Conservation (phyloP, 2,329 filamentous ascomycete species). For the Chaetoscypha palmicola region DNA sequence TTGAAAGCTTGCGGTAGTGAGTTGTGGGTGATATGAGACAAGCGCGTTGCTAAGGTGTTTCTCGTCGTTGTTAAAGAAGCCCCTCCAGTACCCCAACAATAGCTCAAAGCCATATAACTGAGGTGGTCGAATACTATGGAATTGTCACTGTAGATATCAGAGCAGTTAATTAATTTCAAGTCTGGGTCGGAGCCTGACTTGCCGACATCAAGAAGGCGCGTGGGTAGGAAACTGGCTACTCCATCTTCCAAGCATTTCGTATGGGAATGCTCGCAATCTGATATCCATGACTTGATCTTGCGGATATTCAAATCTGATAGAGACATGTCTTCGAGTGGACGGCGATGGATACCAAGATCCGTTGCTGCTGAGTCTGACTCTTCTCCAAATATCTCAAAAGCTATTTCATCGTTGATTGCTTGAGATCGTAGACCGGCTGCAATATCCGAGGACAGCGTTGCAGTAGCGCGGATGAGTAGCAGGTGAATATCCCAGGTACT, state of each 20-base stretch:
- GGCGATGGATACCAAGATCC: constrained; percentile 7
- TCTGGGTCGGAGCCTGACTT: neutral
- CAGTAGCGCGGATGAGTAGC: neutral
- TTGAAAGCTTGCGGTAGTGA: constrained; percentile 17
- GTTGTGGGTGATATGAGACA: neutral
- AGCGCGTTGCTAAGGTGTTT: constrained; percentile 2
- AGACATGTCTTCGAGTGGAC: constrained; percentile 1
- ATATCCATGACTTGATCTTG: constrained; percentile 9
- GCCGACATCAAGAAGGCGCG: constrained; percentile 9
- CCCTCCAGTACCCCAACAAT: constrained; percentile 12
- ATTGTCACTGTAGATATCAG: neutral
- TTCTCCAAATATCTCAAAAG: constrained; percentile 11
- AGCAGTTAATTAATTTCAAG: neutral
- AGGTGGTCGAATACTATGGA: neutral
- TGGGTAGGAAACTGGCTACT: constrained; percentile 3
- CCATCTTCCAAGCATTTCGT: constrained; percentile 2
- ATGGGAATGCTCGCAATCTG: constrained; percentile 5
- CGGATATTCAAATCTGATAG: constrained; percentile 8
- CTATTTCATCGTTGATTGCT: neutral
- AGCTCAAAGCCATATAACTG: constrained; percentile 11
- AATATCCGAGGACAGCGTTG: neutral
- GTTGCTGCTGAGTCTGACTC: constrained; percentile 4
- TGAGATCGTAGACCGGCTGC: neutral
- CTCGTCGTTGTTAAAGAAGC: constrained; percentile 12
- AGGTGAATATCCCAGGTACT: neutral